These are phyloP conservation scores for Dryas drummondii DNA, from an alignment of 306 rosid species.

Conservation along the genomic window DNA sequence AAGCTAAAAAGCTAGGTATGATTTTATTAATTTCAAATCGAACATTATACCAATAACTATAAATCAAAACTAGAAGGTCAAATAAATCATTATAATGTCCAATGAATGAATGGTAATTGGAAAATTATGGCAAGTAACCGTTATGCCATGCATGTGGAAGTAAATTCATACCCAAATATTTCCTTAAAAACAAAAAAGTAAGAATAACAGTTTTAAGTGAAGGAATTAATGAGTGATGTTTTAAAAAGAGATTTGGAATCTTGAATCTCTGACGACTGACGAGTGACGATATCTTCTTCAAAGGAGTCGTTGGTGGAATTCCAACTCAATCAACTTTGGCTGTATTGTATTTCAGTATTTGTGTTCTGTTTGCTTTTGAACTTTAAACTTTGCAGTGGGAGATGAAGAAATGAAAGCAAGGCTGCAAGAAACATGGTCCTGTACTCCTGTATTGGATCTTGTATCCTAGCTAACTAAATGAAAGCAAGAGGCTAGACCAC, in stretches of 20 bases:
- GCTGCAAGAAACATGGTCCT: not conserved
- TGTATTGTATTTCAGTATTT: not conserved
- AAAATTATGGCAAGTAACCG: constrained; percentile 2
- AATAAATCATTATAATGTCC: not conserved
- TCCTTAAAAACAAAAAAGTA: no score
- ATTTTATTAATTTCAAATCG: not conserved
- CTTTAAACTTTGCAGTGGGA: not conserved
- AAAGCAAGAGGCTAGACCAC: no score
- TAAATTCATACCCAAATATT: not conserved
- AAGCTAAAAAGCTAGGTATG: not conserved
- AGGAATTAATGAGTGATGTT: not conserved
- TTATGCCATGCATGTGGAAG: not conserved
- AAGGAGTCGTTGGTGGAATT: constrained; percentile 47
- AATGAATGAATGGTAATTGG: constrained; percentile 2
- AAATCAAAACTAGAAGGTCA: not conserved
- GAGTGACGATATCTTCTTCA: not conserved
- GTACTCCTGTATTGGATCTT: no score
- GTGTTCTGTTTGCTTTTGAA: not conserved
- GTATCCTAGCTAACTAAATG: no score
- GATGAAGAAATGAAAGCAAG: no score
- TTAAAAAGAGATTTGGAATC: not conserved
- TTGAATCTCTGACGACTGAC: not conserved
- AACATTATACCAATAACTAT: no score
- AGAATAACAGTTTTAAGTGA: not conserved
- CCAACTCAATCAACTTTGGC: constrained; percentile 54